phyloP scores from a whole-genome alignment of 176 grass and related monocot species.

The Ensete ventricosum region DNA sequence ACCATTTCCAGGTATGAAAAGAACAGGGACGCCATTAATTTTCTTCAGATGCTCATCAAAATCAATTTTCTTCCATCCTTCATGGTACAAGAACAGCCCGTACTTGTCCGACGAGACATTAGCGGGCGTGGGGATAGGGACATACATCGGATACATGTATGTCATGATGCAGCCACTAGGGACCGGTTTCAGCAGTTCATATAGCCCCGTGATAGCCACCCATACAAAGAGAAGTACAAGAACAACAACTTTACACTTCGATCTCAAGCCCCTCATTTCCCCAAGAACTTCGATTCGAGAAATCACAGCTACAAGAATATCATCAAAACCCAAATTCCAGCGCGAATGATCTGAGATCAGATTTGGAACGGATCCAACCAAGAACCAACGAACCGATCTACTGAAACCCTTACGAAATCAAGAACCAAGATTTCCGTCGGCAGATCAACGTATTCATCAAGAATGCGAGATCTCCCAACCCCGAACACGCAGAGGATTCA shows the following conservation, averaged over 20 bases:
- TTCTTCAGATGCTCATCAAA: slow-evolving; percentile 56
- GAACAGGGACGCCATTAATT: slow-evolving; percentile 63
- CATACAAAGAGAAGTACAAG: slow-evolving; percentile 45
- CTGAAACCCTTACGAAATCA: not conserved
- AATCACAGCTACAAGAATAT: not conserved
- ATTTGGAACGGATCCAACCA: not conserved
- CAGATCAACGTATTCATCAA: not conserved
- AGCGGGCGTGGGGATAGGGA: slow-evolving; percentile 53
- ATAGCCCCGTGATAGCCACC: slow-evolving; percentile 46
- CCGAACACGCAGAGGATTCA: not conserved
- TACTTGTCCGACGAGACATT: slow-evolving; percentile 80
- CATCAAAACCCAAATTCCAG: not conserved
- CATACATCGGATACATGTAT: slow-evolving; percentile 99
- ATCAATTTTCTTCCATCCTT: slow-evolving; percentile 97
- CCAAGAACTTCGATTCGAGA: not conserved
- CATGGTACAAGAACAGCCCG: slow-evolving; percentile 86
- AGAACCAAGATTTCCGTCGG: not conserved
- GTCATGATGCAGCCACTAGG: slow-evolving; percentile 90
- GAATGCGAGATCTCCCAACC: not conserved
- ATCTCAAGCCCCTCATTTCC: slow-evolving; percentile 47
- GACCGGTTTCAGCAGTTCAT: slow-evolving; percentile 51
- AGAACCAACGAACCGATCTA: not conserved
- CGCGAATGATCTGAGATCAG: not conserved
- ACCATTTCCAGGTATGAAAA: slow-evolving; percentile 91
- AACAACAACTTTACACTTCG: slow-evolving; percentile 39